A percentile compares a stretch with the other conserved stretches of the same genome.
phyloP scores from a whole-genome alignment of 202 grass and related monocot species.

The Dendrocalamus latiflorus region DNA sequence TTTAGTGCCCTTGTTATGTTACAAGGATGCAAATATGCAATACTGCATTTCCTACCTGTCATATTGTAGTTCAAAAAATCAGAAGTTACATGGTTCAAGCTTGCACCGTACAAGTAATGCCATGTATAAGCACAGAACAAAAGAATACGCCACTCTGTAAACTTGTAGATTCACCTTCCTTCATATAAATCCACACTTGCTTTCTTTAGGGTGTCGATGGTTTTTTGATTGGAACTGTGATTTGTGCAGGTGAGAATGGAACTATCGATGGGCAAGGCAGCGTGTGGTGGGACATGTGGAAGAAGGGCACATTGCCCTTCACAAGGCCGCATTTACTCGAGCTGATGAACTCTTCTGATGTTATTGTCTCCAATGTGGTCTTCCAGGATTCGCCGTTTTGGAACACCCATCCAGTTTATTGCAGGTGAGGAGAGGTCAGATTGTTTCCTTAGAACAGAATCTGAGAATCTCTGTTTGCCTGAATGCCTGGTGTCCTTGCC shows the following conservation, averaged over 20 bases:
- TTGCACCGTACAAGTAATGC: not conserved
- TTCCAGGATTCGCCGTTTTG: conserved; percentile 83
- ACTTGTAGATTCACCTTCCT: not conserved
- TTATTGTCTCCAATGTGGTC: conserved; percentile 61
- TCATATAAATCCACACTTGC: not conserved
- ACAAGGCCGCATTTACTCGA: conserved; percentile 80
- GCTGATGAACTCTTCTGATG: conserved; percentile 65
- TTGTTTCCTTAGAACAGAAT: not conserved
- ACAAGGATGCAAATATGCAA: not conserved
- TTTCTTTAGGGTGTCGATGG: not conserved
- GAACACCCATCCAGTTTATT: conserved; percentile 97
- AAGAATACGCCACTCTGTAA: not conserved
- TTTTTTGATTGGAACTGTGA: not conserved
- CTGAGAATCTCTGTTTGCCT: too few species aligned
- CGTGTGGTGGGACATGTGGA: conserved; percentile 96
- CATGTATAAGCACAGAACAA: not conserved
- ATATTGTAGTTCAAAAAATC: not conserved
- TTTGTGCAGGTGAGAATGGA: conserved; percentile 70
- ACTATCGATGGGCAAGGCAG: conserved; percentile 84
- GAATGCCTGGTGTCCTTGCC: too few species aligned
- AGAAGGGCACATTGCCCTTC: conserved; percentile 58
- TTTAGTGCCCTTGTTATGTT: not conserved
- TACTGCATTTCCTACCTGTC: not conserved
- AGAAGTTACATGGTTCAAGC: not conserved
- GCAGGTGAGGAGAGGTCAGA: conserved; percentile 40